Base-by-base conservation (phyloP, 2,329 filamentous ascomycete species). In the Zymoseptoria ardabiliae region DNA sequence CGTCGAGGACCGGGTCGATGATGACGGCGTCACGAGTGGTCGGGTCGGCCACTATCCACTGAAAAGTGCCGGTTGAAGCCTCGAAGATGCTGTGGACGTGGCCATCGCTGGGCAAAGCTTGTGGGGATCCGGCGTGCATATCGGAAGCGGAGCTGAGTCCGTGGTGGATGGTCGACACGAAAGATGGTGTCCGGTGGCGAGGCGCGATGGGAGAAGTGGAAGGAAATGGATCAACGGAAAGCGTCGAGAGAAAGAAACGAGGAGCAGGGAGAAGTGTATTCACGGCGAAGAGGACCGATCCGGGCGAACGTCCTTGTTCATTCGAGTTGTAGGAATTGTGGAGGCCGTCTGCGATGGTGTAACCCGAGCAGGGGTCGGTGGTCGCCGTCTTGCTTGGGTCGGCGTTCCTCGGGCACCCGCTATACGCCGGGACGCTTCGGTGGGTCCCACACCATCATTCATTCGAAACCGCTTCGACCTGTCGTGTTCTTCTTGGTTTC, bases 1-100 rank as follows among this genome's bases (percentile, higher is more conserved):
- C 85, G 68, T 87, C 79, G 2, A 87, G 68, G 0, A 88, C 85
- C 0, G 85, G 75, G 64, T 88, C 85, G 64, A 88, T 85, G 55
- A 87, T 82, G 58, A 77, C 79, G 1, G 83, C 81, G 0, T 66
- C 67, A 1, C 65, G 68, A 0, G 81, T 83, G 0, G 67, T 59
- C 0, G 81, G 78, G 61, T 86, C 83, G 0, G 77, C 80, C 1
- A 87, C 78, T 0, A 87, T 64, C 61, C 85, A 85, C 66, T 86
- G 84, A 80, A 81, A 86, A 10, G 82, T 84, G 9, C 75, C 76
- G 0, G 84, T 81, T 4, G 62, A 66, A 0, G 61, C 50, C 58
- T 81, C 79, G 60, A 69, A 76, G 4, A 70, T 45, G 17, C 63
- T 66, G 60, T 72, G 67, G 9, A 74, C 61, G 7, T 60, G 61